Evolutionary conservation across 305 asterid species (phyloP), one percentile per base, ranked within the genome.

Genomic region (Solanum aculeatissimum): DNA sequence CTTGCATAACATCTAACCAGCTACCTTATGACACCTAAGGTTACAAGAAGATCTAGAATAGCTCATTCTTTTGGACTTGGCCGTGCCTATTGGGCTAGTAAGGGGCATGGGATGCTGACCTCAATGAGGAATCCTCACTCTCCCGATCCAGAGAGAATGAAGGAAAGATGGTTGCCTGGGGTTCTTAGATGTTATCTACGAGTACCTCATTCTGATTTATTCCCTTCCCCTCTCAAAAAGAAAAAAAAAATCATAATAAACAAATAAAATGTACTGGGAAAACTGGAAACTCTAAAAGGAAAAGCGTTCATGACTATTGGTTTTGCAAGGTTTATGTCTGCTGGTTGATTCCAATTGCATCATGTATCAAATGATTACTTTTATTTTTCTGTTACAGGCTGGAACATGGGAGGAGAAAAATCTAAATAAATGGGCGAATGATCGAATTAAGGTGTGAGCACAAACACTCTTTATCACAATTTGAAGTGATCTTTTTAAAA

Each of bases 401-500:
- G 98, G 99, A 82, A 96, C 98, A 9, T 96, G 99, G 99, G 98
- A 95, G 90, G 99, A 95, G 89, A 96, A 95, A 87, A 95, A 89
- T 85, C 85, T 96, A 23, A 93, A 93, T 83, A 91, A 90, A 86
- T 95, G 99, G 99, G 97, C 99, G 47, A 91, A 86, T 57, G 91
- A 91, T 45, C 89, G 97, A 71, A 93, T 95, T 83, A 95, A 96
- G 99, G 99, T 96, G 35, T 84, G 91, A 81, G 38, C 63, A 65
- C 2, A 9, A 47, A 60, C 43, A 13, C 47, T 51, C 32, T 51
- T 85, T 19, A 9, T 77, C 45, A 51, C 19, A 32, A 51, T 77
- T 51, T 29, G 18, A 15, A 77, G 18, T 77, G 29, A 5, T 77
- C 65, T 16, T 77, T 18, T 77, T 51, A 2, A 51, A 77, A 49